Conservation (phyloP, 768 basidiomycete genomes). For the Mycena olivaceomarginata region DNA sequence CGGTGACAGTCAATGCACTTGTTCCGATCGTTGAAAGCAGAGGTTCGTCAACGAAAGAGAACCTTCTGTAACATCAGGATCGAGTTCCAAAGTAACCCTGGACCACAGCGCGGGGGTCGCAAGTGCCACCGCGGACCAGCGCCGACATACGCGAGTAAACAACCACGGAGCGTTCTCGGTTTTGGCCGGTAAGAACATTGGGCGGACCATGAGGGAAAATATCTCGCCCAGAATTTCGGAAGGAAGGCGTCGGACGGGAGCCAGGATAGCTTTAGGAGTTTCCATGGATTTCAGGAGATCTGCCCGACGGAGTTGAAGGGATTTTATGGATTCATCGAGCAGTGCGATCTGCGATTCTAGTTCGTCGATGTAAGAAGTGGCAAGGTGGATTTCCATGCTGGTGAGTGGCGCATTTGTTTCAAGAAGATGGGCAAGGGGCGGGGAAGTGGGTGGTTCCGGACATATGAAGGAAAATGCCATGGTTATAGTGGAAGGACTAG, state of each 20-base stretch:
- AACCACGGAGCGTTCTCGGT: constrained; percentile 26
- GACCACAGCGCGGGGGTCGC: constrained; percentile 26
- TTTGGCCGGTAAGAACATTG: background rate
- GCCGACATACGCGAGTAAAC: constrained; percentile 17
- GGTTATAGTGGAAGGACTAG: background rate
- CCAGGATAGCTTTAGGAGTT: background rate
- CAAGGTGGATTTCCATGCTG: background rate
- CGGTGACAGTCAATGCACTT: constrained; percentile 8
- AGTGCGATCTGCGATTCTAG: background rate
- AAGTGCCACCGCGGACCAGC: constrained; percentile 23
- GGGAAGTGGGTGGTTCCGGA: background rate
- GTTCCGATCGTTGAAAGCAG: background rate
- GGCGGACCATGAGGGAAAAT: background rate
- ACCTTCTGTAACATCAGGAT: background rate
- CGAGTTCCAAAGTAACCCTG: constrained; percentile 14
- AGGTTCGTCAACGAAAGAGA: constrained; percentile 13
- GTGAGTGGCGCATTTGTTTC: background rate
- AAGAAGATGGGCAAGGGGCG: background rate
- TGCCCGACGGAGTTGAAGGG: background rate
- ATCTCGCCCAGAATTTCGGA: constrained; percentile 27
- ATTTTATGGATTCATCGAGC: background rate
- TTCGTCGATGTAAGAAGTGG: constrained; percentile 5
- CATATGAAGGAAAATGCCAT: background rate
- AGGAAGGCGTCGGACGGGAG: constrained; percentile 14
- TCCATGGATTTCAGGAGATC: background rate